These are phyloP conservation scores for Aphanocladium album DNA, from an alignment of 2,329 filamentous ascomycete genomes.

Conservation along the genomic window DNA sequence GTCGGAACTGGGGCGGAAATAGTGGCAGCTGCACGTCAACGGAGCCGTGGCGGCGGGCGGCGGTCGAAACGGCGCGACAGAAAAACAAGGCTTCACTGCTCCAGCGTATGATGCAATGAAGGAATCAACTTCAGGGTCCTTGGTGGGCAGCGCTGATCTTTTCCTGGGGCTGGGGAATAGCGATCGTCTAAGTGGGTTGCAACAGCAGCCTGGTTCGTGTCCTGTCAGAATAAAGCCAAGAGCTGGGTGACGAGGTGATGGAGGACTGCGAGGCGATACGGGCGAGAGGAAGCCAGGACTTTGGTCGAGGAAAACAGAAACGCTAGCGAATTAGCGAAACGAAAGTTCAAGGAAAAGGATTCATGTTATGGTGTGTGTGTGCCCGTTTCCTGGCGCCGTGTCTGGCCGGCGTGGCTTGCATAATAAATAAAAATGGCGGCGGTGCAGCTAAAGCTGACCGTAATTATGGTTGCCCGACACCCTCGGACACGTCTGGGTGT, in stretches of 20 bases:
- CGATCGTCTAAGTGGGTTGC: constrained; percentile 10
- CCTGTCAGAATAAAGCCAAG: background rate
- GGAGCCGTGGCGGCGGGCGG: background rate
- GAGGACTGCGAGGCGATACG: background rate
- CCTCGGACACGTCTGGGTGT: background rate
- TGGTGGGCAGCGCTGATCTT: constrained; percentile 9
- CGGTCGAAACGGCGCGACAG: background rate
- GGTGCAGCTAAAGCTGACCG: background rate
- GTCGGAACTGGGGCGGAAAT: constrained; percentile 1
- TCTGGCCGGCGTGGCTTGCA: constrained; percentile 12
- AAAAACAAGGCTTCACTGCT: background rate
- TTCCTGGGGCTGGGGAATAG: background rate
- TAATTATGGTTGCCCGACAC: background rate
- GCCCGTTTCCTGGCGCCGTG: background rate
- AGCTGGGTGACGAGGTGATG: background rate
- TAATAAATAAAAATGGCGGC: background rate
- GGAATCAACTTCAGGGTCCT: constrained; percentile 9
- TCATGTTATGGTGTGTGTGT: background rate
- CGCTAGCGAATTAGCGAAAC: background rate
- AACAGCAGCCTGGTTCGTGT: background rate
- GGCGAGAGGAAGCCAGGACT: background rate
- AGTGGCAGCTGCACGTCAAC: constrained; percentile 2
- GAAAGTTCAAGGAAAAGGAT: background rate
- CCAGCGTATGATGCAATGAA: constrained; percentile 1
- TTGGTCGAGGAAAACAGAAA: background rate